These are phyloP conservation scores for Annona cherimola DNA, from an alignment of 164 flowering plant species.

Conservation along the genomic window DNA sequence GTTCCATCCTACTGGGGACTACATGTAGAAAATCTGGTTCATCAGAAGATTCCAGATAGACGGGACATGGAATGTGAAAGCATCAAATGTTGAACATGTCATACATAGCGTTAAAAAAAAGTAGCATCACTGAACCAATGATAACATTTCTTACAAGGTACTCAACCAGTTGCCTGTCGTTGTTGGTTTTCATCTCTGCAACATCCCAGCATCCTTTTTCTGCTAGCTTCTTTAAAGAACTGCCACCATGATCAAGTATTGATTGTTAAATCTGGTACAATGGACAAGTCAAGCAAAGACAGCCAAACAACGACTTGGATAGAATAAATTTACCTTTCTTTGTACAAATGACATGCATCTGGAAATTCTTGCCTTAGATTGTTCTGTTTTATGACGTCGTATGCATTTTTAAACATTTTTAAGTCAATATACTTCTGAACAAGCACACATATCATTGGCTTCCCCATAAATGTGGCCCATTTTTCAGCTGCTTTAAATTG, in stretches of 20 bases:
- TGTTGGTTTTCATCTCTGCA: conserved; percentile 65
- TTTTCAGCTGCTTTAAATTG: conserved; percentile 83
- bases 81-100: too few relatives aligned
- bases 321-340: conserved; percentile 51
- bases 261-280: background rate
- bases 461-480: conserved; percentile 93
- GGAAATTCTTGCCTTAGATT: conserved; percentile 71
- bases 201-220: conserved; percentile 95
- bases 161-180: conserved; percentile 55
- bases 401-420: conserved; percentile 60
- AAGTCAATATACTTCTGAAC: conserved; percentile 54
- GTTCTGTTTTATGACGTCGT: conserved; percentile 61
- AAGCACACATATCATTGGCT: conserved; percentile 60
- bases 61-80: too few relatives aligned
- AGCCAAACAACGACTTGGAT: background rate
- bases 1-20: too few relatives aligned
- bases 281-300: background rate
- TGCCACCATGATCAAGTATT: conserved; percentile 28
- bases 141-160: conserved; percentile 48
- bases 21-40: too few relatives aligned
- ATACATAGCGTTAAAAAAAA: too few relatives aligned
- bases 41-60: too few relatives aligned
- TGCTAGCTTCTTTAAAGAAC: conserved; percentile 70
- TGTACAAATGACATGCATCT: conserved; percentile 52
- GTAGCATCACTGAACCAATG: background rate